phyloP scores from a whole-genome alignment of 495 filamentous ascomycete genomes.

The Hypoxylon lienhwacheense region DNA sequence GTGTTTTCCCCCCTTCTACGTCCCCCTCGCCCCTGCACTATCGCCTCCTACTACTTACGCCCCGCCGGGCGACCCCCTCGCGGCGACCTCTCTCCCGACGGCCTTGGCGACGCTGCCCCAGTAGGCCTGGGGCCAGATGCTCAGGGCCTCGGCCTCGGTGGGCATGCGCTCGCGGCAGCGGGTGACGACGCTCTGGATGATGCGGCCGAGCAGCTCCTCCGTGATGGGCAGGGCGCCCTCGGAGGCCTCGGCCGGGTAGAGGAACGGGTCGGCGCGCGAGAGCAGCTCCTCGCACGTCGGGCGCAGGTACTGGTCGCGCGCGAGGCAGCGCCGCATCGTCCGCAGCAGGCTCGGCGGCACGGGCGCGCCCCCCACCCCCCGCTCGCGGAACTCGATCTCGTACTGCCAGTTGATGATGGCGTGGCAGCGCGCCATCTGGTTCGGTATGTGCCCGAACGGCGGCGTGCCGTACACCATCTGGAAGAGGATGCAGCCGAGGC shows the following conservation, averaged over 20 bases:
- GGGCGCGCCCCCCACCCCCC: conserved; percentile 69
- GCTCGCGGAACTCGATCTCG: conserved; percentile 75
- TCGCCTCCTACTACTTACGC: too few relatives aligned
- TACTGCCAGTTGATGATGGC: conserved; percentile 90
- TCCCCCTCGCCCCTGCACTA: neutral
- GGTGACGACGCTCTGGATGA: conserved; percentile 75
- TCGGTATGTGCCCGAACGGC: conserved; percentile 88
- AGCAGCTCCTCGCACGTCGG: conserved; percentile 80
- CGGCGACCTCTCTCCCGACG: conserved; percentile 26
- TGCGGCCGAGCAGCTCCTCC: conserved; percentile 72
- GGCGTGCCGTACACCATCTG: conserved; percentile 95
- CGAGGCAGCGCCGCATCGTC: conserved; percentile 78
- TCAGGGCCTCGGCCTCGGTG: conserved; percentile 67
- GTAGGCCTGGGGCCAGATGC: conserved; percentile 64
- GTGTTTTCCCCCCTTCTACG: neutral
- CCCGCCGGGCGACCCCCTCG: neutral
- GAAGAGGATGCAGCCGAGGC: conserved; percentile 91
- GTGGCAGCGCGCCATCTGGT: conserved; percentile 71
- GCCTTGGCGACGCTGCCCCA: conserved; percentile 57
- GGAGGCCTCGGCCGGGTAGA: conserved; percentile 68
- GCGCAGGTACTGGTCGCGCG: conserved; percentile 72
- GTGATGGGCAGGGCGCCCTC: conserved; percentile 71
- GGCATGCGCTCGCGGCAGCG: conserved; percentile 71
- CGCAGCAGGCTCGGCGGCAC: conserved; percentile 71
- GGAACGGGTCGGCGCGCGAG: conserved; percentile 69